A percentile compares a stretch with the other conserved stretches of the same genome.
phyloP scores from a whole-genome alignment of 1,284 basidiomycete species.

The Trichosporon sp. region DNA sequence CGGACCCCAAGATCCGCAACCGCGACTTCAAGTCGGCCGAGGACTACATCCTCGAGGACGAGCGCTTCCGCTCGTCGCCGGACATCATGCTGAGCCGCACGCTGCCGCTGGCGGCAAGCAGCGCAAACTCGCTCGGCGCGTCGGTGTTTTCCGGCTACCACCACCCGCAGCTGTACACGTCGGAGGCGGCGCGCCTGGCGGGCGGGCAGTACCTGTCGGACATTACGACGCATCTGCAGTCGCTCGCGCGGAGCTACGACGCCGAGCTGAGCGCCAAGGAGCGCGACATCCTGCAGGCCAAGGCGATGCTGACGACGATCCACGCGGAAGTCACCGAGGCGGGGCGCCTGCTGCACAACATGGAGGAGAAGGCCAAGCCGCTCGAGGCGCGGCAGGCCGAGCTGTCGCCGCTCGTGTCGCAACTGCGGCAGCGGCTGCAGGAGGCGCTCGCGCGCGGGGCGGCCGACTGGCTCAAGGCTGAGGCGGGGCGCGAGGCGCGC shows the following conservation, averaged over 20 bases:
- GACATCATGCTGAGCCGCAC: slow-evolving; percentile 18
- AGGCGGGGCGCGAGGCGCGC: slow-evolving; percentile 66
- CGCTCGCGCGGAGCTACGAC: slow-evolving; percentile 87
- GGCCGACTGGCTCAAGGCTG: slow-evolving; percentile 85
- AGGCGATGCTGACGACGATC: slow-evolving; percentile 78
- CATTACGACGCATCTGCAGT: slow-evolving; percentile 80
- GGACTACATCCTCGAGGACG: slow-evolving; percentile 98
- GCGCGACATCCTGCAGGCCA: slow-evolving; percentile 84
- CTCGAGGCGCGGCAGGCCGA: slow-evolving; percentile 61
- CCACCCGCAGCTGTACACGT: slow-evolving; percentile 72
- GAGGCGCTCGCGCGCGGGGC: slow-evolving; percentile 76
- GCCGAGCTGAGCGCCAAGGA: slow-evolving; percentile 88
- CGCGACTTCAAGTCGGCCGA: slow-evolving; percentile 95
- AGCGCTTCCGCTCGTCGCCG: slow-evolving; percentile 89
- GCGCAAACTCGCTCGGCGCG: slow-evolving; percentile 19
- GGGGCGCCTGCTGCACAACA: slow-evolving; percentile 65
- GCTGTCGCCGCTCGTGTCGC: slow-evolving; percentile 62
- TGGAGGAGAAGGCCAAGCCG: slow-evolving; percentile 63
- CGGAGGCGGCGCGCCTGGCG: slow-evolving; percentile 78
- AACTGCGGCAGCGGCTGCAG: slow-evolving; percentile 70
- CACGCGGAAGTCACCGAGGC: slow-evolving; percentile 89
- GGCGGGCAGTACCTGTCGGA: slow-evolving; percentile 79
- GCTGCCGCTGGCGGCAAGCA: slow-evolving; percentile 5
- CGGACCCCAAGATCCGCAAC: slow-evolving; percentile 93
- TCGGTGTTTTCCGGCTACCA: slow-evolving; percentile 31